Conservation (phyloP, 495 filamentous ascomycete genomes). For the Xylaria grammica region DNA sequence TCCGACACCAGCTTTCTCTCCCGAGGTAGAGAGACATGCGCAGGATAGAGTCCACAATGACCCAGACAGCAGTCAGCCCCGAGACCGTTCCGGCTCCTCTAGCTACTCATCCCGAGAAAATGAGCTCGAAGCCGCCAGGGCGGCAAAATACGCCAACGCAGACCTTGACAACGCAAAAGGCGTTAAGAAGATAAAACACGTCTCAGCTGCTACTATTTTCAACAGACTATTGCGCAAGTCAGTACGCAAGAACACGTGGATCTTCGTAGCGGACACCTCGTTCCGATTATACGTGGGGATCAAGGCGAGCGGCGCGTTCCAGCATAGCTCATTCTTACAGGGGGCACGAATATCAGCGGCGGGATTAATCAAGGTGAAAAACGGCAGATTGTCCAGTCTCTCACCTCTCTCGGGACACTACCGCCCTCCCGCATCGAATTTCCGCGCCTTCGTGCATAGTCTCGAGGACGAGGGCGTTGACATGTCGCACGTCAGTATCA, state of each 20-base stretch:
- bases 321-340: constrained; percentile 87
- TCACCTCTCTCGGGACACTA: constrained; percentile 80
- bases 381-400: constrained; percentile 68
- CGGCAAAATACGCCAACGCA: constrained; percentile 58
- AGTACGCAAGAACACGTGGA: constrained; percentile 82
- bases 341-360: constrained; percentile 82
- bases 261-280: constrained; percentile 86
- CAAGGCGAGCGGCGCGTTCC: constrained; percentile 86
- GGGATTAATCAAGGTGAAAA: constrained; percentile 81
- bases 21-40: constrained; percentile 27
- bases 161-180: constrained; percentile 61
- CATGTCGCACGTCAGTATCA: constrained; percentile 76
- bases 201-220: constrained; percentile 71
- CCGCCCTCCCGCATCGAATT: constrained; percentile 78
- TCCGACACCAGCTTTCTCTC: constrained; percentile 55
- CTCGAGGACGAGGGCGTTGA: constrained; percentile 78
- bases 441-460: constrained; percentile 75
- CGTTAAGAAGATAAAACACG: constrained; percentile 66
- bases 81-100: constrained; percentile 14
- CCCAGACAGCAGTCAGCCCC: constrained; percentile 25
- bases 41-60: constrained; percentile 28
- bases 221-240: constrained; percentile 74
- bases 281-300: constrained; percentile 90
- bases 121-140: constrained; percentile 45
- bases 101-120: constrained; percentile 30